phyloP scores from a whole-genome alignment of 2,329 filamentous ascomycete species.

The Zasmidium citrigriseum region DNA sequence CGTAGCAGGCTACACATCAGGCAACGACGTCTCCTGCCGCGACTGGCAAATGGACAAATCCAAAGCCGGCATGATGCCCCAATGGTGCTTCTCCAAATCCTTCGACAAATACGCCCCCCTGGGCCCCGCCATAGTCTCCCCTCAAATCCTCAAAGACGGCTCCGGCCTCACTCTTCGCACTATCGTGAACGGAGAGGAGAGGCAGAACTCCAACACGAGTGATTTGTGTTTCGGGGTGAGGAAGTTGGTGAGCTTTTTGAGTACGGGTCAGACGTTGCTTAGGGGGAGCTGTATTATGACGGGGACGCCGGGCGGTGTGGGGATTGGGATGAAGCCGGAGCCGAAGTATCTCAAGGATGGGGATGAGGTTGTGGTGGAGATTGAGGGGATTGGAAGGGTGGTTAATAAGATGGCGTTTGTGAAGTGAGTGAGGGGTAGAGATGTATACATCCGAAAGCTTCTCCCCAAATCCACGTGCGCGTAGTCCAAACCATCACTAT shows the following conservation, averaged over 20 bases:
- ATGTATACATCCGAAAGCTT: not conserved
- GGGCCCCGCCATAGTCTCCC: conserved; percentile 52
- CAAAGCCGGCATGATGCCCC: conserved; percentile 54
- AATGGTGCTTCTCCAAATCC: conserved; percentile 62
- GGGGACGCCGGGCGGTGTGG: conserved; percentile 47
- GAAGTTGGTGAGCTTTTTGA: conserved; percentile 36
- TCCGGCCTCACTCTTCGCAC: conserved; percentile 47
- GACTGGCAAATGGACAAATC: conserved; percentile 55
- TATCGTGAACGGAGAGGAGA: conserved; percentile 50
- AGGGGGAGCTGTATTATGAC: conserved; percentile 54
- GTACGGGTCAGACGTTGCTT: conserved; percentile 45
- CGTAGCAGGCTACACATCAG: conserved; percentile 72
- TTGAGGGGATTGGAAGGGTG: conserved; percentile 36
- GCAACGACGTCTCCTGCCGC: conserved; percentile 79
- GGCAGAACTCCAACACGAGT: conserved; percentile 43
- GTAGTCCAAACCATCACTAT: not conserved
- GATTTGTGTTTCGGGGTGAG: conserved; percentile 51
- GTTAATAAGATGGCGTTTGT: conserved; percentile 37
- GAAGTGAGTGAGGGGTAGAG: conserved; percentile 9
- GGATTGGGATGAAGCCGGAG: conserved; percentile 33
- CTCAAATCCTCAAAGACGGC: conserved; percentile 47
- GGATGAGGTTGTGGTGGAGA: conserved; percentile 37
- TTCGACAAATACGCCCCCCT: conserved; percentile 60
- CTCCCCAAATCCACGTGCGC: not conserved
- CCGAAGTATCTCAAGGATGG: conserved; percentile 35